phyloP scores from a whole-genome alignment of 2,329 filamentous ascomycete species.

The Penicillium sp. region DNA sequence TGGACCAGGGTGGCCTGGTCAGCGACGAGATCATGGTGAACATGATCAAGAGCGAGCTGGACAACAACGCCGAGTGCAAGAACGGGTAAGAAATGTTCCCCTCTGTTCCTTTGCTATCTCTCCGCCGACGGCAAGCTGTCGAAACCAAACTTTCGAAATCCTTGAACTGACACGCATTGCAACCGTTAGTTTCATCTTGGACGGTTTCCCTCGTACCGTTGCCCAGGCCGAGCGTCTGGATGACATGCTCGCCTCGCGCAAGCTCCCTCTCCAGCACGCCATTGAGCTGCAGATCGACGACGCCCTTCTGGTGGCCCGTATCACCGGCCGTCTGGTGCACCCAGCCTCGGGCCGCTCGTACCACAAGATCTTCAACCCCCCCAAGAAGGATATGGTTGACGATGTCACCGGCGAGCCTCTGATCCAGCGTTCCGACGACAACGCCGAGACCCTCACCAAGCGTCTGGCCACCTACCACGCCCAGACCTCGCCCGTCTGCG shows the following conservation, averaged over 20 bases:
- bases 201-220: constrained; percentile 97
- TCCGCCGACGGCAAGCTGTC: constrained; percentile 8
- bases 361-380: constrained; percentile 98
- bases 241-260: constrained; percentile 77
- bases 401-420: constrained; percentile 96
- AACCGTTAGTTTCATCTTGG: constrained; percentile 83
- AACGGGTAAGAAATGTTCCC: constrained; percentile 70
- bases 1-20: constrained; percentile 96
- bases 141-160: constrained; percentile 8
- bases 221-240: constrained; percentile 94
- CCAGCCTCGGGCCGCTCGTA: constrained; percentile 95
- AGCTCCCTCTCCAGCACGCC: constrained; percentile 89
- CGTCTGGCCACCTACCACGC: constrained; percentile 89
- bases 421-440: constrained; percentile 95
- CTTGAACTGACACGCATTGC: constrained; percentile 15
- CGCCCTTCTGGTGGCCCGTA: constrained; percentile 86
- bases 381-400: constrained; percentile 91
- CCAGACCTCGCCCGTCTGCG: constrained; percentile 89
- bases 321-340: constrained; percentile 94
- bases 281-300: constrained; percentile 98
- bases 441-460: constrained; percentile 94
- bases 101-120: constrained; percentile 3
- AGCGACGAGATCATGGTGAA: constrained; percentile 99
- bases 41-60: constrained; percentile 98
- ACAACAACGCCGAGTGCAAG: constrained; percentile 92